Evolutionary conservation across 2,329 filamentous ascomycete genomes (phyloP), one percentile per base, ranked within the genome.

Genomic region (Talaromyces atroroseus): DNA sequence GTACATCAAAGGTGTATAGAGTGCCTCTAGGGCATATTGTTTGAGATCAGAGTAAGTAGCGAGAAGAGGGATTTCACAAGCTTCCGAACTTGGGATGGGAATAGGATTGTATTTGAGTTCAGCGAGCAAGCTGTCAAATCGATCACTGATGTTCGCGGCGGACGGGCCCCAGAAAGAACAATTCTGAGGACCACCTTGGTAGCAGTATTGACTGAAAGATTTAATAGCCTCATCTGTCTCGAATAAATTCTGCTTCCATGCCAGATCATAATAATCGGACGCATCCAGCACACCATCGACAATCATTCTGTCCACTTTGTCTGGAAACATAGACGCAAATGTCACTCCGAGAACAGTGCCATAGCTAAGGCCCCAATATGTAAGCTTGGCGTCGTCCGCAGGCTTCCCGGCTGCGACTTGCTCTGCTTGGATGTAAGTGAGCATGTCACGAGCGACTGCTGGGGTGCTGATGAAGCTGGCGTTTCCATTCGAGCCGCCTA

Each of bases 391-490:
- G 2, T 61, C 54, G 1, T 53, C 23, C 3, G 51, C 52, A 16
- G 46, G 20, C 26, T 55, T 56, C 11, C 49, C 49, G 5, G 54
- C 47, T 12, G 50, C 26, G 11, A 34, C 32, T 23, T 58, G 54
- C 45, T 65, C 59, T 5, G 65, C 65, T 18, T 68, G 55, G 20
- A 62, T 61, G 46, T 65, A 71, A 18, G 62, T 59, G 1, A 71
- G 61, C 59, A 72, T 60, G 46, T 72, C 69, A 20, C 59, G 54
- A 18, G 68, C 68, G 0, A 64, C 65, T 7, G 67, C 65, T 2
- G 65, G 62, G 3, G 71, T 70, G 45, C 62, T 61, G 6, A 64
- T 64, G 49, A 70, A 72, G 20, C 58, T 64, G 1, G 65, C 65
- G 5, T 62, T 63, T 2, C 59, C 62, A 32, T 67, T 65, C 16